phyloP scores from a whole-genome alignment of 805 yeast genomes.

The Teunomyces tritomae region DNA sequence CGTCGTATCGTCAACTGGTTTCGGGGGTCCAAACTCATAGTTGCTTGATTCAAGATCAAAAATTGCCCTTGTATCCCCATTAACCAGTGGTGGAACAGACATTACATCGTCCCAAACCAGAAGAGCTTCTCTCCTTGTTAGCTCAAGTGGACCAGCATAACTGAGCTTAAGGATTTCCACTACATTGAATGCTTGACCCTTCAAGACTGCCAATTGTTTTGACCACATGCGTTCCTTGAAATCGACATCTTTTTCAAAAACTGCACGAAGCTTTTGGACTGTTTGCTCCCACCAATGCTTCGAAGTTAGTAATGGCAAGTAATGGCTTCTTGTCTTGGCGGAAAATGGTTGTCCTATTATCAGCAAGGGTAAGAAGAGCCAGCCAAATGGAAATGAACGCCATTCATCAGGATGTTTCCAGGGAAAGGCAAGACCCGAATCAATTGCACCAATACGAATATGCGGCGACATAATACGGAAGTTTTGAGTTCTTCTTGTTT shows the following conservation, averaged over 20 bases:
- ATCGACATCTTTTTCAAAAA: conserved; percentile 56
- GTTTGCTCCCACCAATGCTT: conserved; percentile 71
- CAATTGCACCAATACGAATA: conserved; percentile 66
- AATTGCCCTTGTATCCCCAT: conserved; percentile 26
- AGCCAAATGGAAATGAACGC: conserved; percentile 77
- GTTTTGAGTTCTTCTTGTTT: not conserved
- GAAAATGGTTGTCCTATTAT: conserved; percentile 69
- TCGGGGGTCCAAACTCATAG: conserved; percentile 12
- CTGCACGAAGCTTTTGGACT: conserved; percentile 41
- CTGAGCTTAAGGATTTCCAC: conserved; percentile 59
- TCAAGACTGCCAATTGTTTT: conserved; percentile 65
- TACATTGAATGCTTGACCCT: conserved; percentile 77
- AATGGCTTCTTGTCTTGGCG: conserved; percentile 51
- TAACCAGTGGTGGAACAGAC: conserved; percentile 46
- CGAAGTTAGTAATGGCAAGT: conserved; percentile 57
- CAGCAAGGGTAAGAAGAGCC: conserved; percentile 65
- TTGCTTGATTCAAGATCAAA: conserved; percentile 40
- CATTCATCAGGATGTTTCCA: conserved; percentile 84
- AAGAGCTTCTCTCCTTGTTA: conserved; percentile 56
- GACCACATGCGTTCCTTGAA: conserved; percentile 66
- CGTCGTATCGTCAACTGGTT: not conserved
- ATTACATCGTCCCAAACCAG: conserved; percentile 60
- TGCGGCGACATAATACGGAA: conserved; percentile 27
- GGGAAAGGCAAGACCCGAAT: conserved; percentile 72
- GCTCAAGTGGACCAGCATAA: conserved; percentile 65